Conservation (phyloP, 176 grass and related monocot genomes). For the Olyra latifolia region DNA sequence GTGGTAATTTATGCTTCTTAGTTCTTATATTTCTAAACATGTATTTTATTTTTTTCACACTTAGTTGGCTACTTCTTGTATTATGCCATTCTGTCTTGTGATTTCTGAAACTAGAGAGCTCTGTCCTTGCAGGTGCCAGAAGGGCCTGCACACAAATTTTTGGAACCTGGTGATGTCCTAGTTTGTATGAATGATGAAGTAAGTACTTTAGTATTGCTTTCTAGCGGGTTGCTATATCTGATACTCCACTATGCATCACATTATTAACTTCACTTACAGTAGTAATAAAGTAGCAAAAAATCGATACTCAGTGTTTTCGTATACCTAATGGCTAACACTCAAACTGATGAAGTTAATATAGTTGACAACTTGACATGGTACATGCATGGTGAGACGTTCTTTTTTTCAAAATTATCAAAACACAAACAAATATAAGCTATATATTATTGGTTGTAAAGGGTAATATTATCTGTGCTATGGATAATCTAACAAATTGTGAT, state of each 20-base stretch:
- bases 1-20: slow-evolving; percentile 68
- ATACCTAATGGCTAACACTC: background rate
- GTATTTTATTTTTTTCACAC: slow-evolving; percentile 13
- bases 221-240: background rate
- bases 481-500: background rate
- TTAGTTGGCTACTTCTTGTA: slow-evolving; percentile 8
- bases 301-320: background rate
- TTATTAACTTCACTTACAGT: background rate
- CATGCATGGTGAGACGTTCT: background rate
- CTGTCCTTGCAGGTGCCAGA: slow-evolving; percentile 77
- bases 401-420: background rate
- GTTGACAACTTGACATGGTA: background rate
- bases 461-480: background rate
- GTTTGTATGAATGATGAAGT: slow-evolving; percentile 84
- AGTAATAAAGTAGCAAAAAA: slow-evolving; percentile 12
- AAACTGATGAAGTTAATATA: slow-evolving; percentile 13
- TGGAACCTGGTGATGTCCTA: slow-evolving; percentile 97
- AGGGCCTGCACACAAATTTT: slow-evolving; percentile 84
- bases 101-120: slow-evolving; percentile 13
- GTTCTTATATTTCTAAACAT: slow-evolving; percentile 25
- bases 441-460: background rate
- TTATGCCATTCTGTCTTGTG: slow-evolving; percentile 9
- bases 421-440: background rate
- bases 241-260: background rate
- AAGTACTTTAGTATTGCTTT: slow-evolving; percentile 38